Percentiles rank a stretch among this genome's conserved stretches.
Evolutionary conservation across 805 yeast species (phyloP).

Genomic region (Myxozyma geophila): DNA sequence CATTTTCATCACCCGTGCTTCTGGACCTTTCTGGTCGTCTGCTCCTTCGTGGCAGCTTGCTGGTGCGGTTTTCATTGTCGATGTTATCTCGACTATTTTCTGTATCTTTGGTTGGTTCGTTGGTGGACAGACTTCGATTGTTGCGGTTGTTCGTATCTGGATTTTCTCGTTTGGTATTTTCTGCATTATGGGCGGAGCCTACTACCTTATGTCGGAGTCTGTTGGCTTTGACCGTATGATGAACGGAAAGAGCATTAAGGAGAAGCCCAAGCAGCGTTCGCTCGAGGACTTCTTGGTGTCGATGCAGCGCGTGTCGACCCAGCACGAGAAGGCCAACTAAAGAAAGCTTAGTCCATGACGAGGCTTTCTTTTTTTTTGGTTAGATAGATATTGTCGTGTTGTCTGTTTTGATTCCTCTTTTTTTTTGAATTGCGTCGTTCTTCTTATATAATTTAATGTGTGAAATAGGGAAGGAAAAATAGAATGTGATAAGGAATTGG

Average conservation of each 20-base stretch:
- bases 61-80: slow-evolving; percentile 91
- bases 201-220: slow-evolving; percentile 81
- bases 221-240: slow-evolving; percentile 58
- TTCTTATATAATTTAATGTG: not conserved
- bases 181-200: slow-evolving; percentile 95
- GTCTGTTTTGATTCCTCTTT: not conserved
- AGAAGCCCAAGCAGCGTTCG: slow-evolving; percentile 53
- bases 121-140: slow-evolving; percentile 95
- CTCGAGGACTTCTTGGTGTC: slow-evolving; percentile 65
- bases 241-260: slow-evolving; percentile 56
- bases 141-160: slow-evolving; percentile 93
- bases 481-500: not conserved
- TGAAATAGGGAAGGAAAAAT: too few species aligned
- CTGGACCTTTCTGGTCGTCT: slow-evolving; percentile 98
- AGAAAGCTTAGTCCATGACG: not conserved
- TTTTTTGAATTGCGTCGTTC: not conserved
- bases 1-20: slow-evolving; percentile 94
- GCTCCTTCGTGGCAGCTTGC: slow-evolving; percentile 94
- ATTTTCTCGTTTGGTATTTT: slow-evolving; percentile 95
- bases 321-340: slow-evolving; percentile 60
- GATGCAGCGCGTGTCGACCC: slow-evolving; percentile 69
- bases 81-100: slow-evolving; percentile 89
- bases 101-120: slow-evolving; percentile 97
- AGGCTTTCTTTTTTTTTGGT: not conserved
- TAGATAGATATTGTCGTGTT: not conserved